Evolutionary conservation across 2,329 filamentous ascomycete genomes (phyloP).

Genomic region (Cercospora citrullina): DNA sequence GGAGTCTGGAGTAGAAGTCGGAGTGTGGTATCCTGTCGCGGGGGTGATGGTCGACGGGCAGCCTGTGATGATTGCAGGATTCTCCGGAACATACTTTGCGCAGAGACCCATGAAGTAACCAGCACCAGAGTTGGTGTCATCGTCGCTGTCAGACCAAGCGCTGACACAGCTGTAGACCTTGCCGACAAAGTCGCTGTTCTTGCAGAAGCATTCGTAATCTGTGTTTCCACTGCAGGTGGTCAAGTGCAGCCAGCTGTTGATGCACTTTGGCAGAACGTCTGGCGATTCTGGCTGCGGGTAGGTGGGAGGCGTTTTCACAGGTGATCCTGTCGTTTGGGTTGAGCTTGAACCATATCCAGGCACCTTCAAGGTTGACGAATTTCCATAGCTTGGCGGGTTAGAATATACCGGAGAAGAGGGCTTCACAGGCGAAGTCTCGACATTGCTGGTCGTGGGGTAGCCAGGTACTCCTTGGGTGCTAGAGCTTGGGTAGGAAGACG

Average conservation of each 20-base stretch:
- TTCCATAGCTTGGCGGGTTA: conserved; percentile 15
- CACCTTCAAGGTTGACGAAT: conserved; percentile 16
- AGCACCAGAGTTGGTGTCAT: conserved; percentile 69
- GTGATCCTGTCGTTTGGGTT: conserved; percentile 44
- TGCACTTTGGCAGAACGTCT: conserved; percentile 75
- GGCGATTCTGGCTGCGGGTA: conserved; percentile 54
- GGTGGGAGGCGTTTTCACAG: conserved; percentile 30
- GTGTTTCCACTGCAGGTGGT: conserved; percentile 81
- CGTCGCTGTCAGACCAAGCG: conserved; percentile 67
- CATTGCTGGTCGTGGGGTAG: conserved; percentile 21
- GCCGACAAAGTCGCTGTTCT: conserved; percentile 70
- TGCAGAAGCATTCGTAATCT: conserved; percentile 84
- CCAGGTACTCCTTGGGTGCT: conserved; percentile 13
- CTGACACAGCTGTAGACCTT: conserved; percentile 80
- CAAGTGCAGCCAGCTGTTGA: conserved; percentile 83
- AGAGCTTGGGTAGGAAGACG: conserved; percentile 15
- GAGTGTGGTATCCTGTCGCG: conserved; percentile 35
- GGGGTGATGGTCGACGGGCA: conserved; percentile 62
- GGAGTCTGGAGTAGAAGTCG: conserved; percentile 17
- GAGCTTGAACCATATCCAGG: conserved; percentile 24
- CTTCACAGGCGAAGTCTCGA: conserved; percentile 25
- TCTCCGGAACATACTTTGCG: conserved; percentile 68
- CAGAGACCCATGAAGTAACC: conserved; percentile 91
- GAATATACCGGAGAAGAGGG: conserved; percentile 1
- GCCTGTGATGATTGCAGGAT: conserved; percentile 82